Evolutionary conservation across 345 rosid species (phyloP).

Genomic region (Hirschfeldia incana): DNA sequence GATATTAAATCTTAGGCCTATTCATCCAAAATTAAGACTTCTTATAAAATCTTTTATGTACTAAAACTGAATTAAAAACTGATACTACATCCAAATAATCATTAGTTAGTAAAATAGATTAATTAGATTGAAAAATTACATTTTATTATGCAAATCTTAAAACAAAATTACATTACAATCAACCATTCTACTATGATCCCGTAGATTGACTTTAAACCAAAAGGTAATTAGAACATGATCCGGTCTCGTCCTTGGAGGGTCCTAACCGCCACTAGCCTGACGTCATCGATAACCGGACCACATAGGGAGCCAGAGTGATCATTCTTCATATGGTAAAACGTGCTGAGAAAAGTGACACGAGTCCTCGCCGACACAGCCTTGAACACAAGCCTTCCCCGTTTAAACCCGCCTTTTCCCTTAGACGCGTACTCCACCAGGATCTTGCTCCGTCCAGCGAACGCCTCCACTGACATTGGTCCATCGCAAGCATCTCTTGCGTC

Average conservation of each 20-base stretch:
- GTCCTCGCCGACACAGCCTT: slow-evolving; percentile 53
- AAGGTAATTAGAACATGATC: too few species aligned
- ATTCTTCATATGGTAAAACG: slow-evolving; percentile 58
- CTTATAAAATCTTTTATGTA: too few species aligned
- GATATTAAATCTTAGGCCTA: too few species aligned
- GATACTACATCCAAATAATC: too few species aligned
- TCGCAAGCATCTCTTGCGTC: slow-evolving; percentile 61
- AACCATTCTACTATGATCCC: too few species aligned
- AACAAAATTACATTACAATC: background rate
- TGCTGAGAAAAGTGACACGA: slow-evolving; percentile 62
- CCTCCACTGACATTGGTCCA: slow-evolving; percentile 69
- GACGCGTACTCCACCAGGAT: slow-evolving; percentile 51
- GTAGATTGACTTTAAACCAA: background rate
- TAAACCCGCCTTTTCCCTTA: slow-evolving; percentile 66
- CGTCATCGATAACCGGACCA: slow-evolving; percentile 76
- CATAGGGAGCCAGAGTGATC: slow-evolving; percentile 76
- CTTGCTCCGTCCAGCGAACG: slow-evolving; percentile 54
- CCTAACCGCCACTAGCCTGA: slow-evolving; percentile 49
- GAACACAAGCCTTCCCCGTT: slow-evolving; percentile 48
- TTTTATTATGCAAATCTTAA: background rate
- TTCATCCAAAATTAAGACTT: too few species aligned
- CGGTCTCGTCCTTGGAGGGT: slow-evolving; percentile 22
- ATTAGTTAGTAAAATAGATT: too few species aligned
- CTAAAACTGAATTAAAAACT: too few species aligned
- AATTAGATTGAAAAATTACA: too few species aligned